Conservation (phyloP, 225 moss, liverwort and hornwort species). For the Thuidium tamariscinum region DNA sequence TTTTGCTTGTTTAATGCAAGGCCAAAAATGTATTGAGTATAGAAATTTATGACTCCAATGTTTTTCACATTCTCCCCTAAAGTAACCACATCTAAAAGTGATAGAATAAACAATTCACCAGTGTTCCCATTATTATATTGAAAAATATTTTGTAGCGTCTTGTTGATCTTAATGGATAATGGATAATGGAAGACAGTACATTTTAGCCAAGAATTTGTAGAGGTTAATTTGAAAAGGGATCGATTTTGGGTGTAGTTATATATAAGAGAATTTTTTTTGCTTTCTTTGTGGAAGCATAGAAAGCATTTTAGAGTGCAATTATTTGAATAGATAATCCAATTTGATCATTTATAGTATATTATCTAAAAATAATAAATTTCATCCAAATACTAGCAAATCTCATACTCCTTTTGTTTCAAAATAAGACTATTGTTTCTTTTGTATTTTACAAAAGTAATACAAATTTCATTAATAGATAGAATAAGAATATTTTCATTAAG, state of each 20-base stretch:
- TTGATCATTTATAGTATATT: too few relatives aligned
- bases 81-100: rapidly evolving
- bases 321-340: rapidly evolving
- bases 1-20: neutral
- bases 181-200: too few relatives aligned
- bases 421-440: too few relatives aligned
- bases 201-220: neutral
- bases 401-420: too few relatives aligned
- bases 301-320: rapidly evolving
- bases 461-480: too few relatives aligned
- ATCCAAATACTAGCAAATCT: neutral
- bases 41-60: neutral
- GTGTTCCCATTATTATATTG: too few relatives aligned
- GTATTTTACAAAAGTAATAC: too few relatives aligned
- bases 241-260: rapidly evolving
- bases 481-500: too few relatives aligned
- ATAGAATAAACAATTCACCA: too few relatives aligned
- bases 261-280: rapidly evolving
- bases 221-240: too few relatives aligned
- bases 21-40: rapidly evolving
- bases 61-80: rapidly evolving
- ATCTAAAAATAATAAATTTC: rapidly evolving
- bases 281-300: rapidly evolving
- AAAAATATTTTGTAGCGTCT: rapidly evolving
- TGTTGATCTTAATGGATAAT: rapidly evolving